Conservation (phyloP, 2,329 filamentous ascomycete genomes). For the Aspergillus persii region DNA sequence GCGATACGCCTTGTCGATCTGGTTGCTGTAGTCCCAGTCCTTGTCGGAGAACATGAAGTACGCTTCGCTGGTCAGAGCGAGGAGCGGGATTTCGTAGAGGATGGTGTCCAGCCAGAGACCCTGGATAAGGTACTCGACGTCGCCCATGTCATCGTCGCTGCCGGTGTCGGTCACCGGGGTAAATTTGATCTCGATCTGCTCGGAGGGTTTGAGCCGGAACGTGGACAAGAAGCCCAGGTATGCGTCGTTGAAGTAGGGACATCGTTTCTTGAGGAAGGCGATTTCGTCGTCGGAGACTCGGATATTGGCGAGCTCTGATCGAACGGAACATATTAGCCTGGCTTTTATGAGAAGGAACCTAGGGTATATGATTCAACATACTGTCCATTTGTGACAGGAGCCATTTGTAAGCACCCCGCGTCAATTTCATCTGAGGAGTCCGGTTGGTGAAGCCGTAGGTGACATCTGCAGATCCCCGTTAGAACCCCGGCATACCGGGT, state of each 20-base stretch:
- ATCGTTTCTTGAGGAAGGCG: slow-evolving; percentile 72
- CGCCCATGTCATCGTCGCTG: slow-evolving; percentile 66
- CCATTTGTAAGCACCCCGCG: slow-evolving; percentile 79
- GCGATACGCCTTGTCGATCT: slow-evolving; percentile 77
- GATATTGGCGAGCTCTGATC: slow-evolving; percentile 74
- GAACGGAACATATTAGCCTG: background rate
- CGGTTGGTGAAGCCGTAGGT: slow-evolving; percentile 95
- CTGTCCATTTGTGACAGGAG: slow-evolving; percentile 78
- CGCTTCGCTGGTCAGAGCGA: slow-evolving; percentile 88
- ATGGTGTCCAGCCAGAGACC: slow-evolving; percentile 94
- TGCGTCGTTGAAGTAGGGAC: slow-evolving; percentile 71
- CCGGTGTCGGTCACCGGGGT: slow-evolving; percentile 54
- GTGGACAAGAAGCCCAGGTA: slow-evolving; percentile 80
- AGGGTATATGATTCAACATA: slow-evolving; percentile 40
- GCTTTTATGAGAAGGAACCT: slow-evolving; percentile 11
- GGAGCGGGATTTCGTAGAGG: slow-evolving; percentile 91
- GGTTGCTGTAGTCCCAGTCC: slow-evolving; percentile 85
- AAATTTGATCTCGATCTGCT: slow-evolving; percentile 75
- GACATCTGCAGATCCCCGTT: slow-evolving; percentile 53
- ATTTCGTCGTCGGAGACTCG: slow-evolving; percentile 76
- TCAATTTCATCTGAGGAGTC: slow-evolving; percentile 90
- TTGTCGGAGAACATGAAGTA: slow-evolving; percentile 96
- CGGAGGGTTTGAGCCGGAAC: slow-evolving; percentile 76
- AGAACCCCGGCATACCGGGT: background rate
- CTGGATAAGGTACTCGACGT: slow-evolving; percentile 72